These are phyloP conservation scores for Microascus cirrosus DNA, from an alignment of 2,329 filamentous ascomycete species.

Conservation along the genomic window DNA sequence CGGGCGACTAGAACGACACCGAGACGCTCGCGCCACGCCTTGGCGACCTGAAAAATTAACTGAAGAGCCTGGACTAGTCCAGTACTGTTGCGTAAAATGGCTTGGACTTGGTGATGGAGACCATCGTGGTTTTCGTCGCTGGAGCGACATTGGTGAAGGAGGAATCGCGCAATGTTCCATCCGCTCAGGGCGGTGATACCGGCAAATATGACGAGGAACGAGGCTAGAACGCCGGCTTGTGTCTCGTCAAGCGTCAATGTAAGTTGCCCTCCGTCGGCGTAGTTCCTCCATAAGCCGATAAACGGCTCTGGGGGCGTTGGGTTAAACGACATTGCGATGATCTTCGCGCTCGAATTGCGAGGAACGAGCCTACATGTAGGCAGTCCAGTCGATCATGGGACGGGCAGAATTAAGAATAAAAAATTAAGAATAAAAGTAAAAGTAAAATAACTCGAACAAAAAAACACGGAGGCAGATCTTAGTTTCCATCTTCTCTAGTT, in stretches of 20 bases:
- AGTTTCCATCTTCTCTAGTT: not conserved
- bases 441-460: no score
- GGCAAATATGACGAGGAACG: conserved; percentile 6
- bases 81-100: conserved; percentile 4
- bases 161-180: conserved; percentile 5
- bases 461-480: not conserved
- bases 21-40: not conserved
- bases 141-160: conserved; percentile 3
- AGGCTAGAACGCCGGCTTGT: conserved; percentile 1
- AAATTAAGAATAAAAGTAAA: no score
- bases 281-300: conserved; percentile 4
- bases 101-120: conserved; percentile 4
- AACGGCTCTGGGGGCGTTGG: conserved; percentile 3
- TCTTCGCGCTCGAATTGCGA: not conserved
- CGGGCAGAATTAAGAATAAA: not conserved
- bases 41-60: conserved; percentile 2
- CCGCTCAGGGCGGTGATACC: conserved; percentile 3
- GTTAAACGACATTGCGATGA: conserved; percentile 4
- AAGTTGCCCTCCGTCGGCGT: not conserved
- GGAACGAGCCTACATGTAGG: no score
- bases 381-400: not conserved
- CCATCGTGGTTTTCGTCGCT: not conserved
- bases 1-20: not conserved
- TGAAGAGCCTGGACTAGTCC: conserved; percentile 1
- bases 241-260: conserved; percentile 4